These are phyloP conservation scores for Trichoderma sp. DNA, from an alignment of 2,329 filamentous ascomycete species.

Conservation along the genomic window DNA sequence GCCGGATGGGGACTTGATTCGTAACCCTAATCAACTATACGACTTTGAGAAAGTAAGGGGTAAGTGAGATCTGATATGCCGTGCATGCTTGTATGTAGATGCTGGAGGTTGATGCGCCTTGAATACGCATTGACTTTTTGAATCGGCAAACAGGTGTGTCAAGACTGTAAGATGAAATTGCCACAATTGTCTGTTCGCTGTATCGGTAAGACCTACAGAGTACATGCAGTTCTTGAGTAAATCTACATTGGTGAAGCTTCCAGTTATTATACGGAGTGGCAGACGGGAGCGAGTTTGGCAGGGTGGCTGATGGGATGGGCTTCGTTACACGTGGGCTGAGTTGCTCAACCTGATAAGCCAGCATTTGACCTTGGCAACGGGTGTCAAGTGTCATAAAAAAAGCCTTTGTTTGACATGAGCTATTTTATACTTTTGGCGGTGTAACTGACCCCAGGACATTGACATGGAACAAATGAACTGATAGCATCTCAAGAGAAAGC, in stretches of 20 bases:
- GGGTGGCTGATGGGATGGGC: not conserved
- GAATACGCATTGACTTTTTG: not conserved
- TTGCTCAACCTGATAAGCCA: not conserved
- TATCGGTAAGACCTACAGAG: not conserved
- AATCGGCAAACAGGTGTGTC: not conserved
- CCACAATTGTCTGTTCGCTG: not conserved
- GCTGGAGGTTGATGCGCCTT: not conserved
- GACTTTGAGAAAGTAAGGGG: not conserved
- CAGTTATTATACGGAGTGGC: not conserved
- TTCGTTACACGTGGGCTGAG: conserved; percentile 8
- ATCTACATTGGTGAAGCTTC: not conserved
- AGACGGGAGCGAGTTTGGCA: not conserved
- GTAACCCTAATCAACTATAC: not conserved
- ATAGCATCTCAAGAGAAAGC: not conserved
- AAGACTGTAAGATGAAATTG: not conserved
- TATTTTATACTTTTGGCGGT: not conserved
- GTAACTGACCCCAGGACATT: not conserved
- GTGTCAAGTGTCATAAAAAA: not conserved
- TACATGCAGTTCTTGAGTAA: not conserved
- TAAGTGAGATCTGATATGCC: not conserved
- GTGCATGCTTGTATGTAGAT: not conserved
- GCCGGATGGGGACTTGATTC: not conserved
- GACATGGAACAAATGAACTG: not conserved
- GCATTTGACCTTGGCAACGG: not conserved
- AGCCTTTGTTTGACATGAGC: not conserved